phyloP scores from a whole-genome alignment of 805 yeast species.

The Sungouiella blattae region DNA sequence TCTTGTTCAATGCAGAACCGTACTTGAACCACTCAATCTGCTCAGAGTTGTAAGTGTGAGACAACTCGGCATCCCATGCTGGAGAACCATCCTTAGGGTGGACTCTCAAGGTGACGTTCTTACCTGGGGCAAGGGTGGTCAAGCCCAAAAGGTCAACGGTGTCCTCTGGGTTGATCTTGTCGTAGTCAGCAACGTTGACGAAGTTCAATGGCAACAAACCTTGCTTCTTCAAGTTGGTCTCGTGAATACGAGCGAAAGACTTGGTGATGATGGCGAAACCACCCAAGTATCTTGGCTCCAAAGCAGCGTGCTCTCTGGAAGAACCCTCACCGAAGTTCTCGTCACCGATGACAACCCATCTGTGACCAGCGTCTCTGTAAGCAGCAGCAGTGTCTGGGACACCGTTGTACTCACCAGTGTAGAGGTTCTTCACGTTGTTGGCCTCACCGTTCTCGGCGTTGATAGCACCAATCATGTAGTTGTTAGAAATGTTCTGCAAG shows the following conservation, averaged over 20 bases:
- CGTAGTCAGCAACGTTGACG: conserved; percentile 84
- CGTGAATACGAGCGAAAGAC: conserved; percentile 98
- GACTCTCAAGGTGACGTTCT: conserved; percentile 75
- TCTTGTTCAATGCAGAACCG: conserved; percentile 98
- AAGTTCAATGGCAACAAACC: conserved; percentile 98
- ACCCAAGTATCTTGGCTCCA: conserved; percentile 98
- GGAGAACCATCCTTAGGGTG: conserved; percentile 66
- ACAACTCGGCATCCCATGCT: conserved; percentile 85
- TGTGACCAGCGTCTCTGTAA: conserved; percentile 89
- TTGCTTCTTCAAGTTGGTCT: conserved; percentile 99
- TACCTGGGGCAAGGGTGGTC: conserved; percentile 87
- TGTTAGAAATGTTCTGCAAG: conserved; percentile 96
- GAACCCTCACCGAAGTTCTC: conserved; percentile 99
- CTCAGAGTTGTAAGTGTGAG: conserved; percentile 94
- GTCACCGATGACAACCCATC: conserved; percentile 98
- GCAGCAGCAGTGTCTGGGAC: conserved; percentile 96
- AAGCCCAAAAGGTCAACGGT: conserved; percentile 84
- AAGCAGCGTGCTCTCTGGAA: conserved; percentile 99
- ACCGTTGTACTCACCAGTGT: conserved; percentile 89
- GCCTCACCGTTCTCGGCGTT: conserved; percentile 96
- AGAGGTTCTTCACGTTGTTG: conserved; percentile 82
- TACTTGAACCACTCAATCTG: conserved; percentile 99
- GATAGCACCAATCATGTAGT: conserved; percentile 99
- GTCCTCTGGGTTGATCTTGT: conserved; percentile 88
- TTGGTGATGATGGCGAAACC: conserved; percentile 97